Evolutionary conservation across 306 rosid genomes (phyloP), one percentile per base, ranked within the genome.

Genomic region (Albizia julibrissin): DNA sequence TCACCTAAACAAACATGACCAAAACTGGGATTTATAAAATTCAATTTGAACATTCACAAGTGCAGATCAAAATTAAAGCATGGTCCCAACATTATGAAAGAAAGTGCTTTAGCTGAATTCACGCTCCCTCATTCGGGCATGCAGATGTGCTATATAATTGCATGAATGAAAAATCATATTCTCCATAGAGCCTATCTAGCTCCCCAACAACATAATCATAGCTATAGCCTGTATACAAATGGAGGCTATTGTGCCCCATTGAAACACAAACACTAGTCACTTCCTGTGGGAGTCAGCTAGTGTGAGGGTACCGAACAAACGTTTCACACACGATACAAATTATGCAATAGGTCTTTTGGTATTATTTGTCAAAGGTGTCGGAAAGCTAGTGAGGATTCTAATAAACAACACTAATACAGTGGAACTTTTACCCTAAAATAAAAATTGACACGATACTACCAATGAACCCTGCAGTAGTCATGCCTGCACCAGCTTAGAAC

Each of bases 401-500:
- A 29, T 29, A 14, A 27, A 29, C 39, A 64, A 31, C 18, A 3
- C 40, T 26, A 13, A 12, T 11, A 62, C 3, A 13, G 68, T 62
- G 37, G 18, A 27, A 27, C 33, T 62, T 62, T 26, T 62, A 13
- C 18, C 18, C 10, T 54, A 7, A 21, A 43, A 52, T 47, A 65
- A 49, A 54, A 67, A 49, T 34, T 44, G 37, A 44, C 58, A 65
- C 1, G 46, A 54, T 64, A 49, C 43, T 6, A 67, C 16, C 80
- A 77, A 80, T 40, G 40, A 52, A 67, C 67, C n/a, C 39, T 27
- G 26, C 59, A 74, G 72, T 27, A 24, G 27, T 68, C 29, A 74
- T 52, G 56, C 58, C 72, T 73, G 56, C 67, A 54, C 49, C 76
- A 73, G 46, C 59, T 73, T 81, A 62, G 75, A 50, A 74, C 42